These are phyloP conservation scores for Sporisorium scitamineum DNA, from an alignment of 1,284 basidiomycete genomes.

Conservation along the genomic window DNA sequence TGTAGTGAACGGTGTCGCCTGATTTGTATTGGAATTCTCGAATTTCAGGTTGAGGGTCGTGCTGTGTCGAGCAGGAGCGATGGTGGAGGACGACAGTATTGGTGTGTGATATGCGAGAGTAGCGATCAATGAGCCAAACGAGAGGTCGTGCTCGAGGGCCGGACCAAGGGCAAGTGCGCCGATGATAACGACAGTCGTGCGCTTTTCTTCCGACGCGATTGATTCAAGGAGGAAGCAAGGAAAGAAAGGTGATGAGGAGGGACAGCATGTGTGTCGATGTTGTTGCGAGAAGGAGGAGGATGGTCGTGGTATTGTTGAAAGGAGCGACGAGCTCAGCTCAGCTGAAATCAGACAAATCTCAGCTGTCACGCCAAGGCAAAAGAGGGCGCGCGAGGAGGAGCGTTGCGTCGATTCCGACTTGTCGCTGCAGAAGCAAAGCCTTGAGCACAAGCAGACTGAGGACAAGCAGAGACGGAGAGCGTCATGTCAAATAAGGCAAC, in stretches of 20 bases:
- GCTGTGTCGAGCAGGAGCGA: neutral
- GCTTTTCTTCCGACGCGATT: neutral
- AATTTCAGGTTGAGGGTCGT: neutral
- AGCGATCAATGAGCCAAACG: neutral
- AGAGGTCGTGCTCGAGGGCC: too few species aligned
- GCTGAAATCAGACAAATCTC: conserved; percentile 1
- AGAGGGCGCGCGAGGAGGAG: conserved; percentile 16
- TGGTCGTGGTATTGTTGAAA: neutral
- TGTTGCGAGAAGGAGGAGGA: neutral
- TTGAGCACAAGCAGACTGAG: neutral
- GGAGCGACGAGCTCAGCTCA: neutral
- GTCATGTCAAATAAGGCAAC: conserved; percentile 12
- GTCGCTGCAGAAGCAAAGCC: neutral
- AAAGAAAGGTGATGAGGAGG: conserved; percentile 3
- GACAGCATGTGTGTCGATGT: neutral
- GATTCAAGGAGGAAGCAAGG: neutral
- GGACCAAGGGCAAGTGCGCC: neutral
- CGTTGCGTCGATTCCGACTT: neutral
- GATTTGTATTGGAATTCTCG: too few species aligned
- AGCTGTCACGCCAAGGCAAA: conserved; percentile 5
- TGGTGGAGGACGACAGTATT: neutral
- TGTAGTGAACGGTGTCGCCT: neutral
- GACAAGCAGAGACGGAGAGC: neutral
- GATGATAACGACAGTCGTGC: neutral
- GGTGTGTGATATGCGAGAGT: neutral